These are phyloP conservation scores for Epichloe baconii DNA, from an alignment of 2,329 filamentous ascomycete species.

Conservation along the genomic window DNA sequence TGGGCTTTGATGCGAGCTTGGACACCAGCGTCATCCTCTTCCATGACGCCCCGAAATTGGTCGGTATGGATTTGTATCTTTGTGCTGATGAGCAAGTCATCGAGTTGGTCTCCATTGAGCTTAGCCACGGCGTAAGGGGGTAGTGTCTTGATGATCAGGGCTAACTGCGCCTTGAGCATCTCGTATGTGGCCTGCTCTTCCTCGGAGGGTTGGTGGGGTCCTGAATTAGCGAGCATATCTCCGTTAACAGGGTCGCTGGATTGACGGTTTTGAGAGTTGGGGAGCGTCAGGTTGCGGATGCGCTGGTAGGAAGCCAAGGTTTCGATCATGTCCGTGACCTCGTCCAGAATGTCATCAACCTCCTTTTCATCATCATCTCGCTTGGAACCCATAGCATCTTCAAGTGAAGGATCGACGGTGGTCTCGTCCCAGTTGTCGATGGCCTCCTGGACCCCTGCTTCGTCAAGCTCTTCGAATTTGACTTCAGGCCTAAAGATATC, in stretches of 20 bases:
- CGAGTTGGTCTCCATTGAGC: conserved; percentile 73
- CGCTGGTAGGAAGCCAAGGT: conserved; percentile 67
- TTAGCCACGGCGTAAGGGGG: conserved; percentile 81
- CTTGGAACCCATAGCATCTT: conserved; percentile 38
- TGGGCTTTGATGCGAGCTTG: conserved; percentile 35
- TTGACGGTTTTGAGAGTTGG: conserved; percentile 48
- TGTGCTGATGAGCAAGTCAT: conserved; percentile 68
- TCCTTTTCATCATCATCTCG: conserved; percentile 50
- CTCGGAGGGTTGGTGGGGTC: conserved; percentile 52
- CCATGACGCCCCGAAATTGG: conserved; percentile 67
- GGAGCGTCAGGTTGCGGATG: conserved; percentile 59
- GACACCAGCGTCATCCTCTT: conserved; percentile 60
- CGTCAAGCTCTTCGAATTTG: conserved; percentile 32
- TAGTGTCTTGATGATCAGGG: conserved; percentile 58
- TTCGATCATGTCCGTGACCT: conserved; percentile 64
- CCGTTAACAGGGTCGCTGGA: conserved; percentile 49
- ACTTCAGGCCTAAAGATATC: conserved; percentile 20
- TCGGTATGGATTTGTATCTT: conserved; percentile 61
- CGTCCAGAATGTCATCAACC: conserved; percentile 54
- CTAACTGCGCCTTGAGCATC: conserved; percentile 60
- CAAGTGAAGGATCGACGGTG: conserved; percentile 43
- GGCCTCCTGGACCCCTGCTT: conserved; percentile 37
- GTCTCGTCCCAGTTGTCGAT: conserved; percentile 47
- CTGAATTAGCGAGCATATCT: conserved; percentile 55
- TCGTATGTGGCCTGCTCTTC: conserved; percentile 53